Percentiles rank a stretch among this genome's conserved stretches.
These are phyloP conservation scores for Vaccinium vitisidaea DNA, from an alignment of 148 eudicot species.

Conservation along the genomic window DNA sequence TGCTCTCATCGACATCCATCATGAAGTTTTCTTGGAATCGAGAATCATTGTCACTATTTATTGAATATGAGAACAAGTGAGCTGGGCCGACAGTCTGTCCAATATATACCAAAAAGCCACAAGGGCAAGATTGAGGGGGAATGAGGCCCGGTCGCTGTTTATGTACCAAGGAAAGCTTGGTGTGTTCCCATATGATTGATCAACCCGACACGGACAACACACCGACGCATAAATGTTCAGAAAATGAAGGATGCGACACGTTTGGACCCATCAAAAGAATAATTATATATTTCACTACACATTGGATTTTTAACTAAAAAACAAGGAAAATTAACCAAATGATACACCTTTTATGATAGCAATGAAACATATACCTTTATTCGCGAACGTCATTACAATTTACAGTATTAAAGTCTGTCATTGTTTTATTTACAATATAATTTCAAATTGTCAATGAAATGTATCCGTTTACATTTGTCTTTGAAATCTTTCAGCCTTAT, in stretches of 20 bases:
- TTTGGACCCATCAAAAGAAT: background rate
- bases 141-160: background rate
- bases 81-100: background rate
- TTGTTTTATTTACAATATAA: background rate
- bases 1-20: background rate
- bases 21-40: background rate
- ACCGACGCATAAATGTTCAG: background rate
- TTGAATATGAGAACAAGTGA: background rate
- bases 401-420: background rate
- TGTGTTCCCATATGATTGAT: background rate
- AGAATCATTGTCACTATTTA: background rate
- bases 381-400: background rate
- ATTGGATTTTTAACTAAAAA: background rate
- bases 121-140: background rate
- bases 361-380: background rate
- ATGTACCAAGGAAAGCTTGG: background rate
- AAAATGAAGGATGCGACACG: background rate
- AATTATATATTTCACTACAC: background rate
- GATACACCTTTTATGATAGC: background rate
- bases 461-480: background rate
- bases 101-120: background rate
- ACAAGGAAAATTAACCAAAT: background rate
- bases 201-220: background rate
- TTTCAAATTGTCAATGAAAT: background rate
- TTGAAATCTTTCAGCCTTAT: background rate